Evolutionary conservation across 1,284 basidiomycete genomes (phyloP).

Genomic region (Pseudozyma flocculosa): DNA sequence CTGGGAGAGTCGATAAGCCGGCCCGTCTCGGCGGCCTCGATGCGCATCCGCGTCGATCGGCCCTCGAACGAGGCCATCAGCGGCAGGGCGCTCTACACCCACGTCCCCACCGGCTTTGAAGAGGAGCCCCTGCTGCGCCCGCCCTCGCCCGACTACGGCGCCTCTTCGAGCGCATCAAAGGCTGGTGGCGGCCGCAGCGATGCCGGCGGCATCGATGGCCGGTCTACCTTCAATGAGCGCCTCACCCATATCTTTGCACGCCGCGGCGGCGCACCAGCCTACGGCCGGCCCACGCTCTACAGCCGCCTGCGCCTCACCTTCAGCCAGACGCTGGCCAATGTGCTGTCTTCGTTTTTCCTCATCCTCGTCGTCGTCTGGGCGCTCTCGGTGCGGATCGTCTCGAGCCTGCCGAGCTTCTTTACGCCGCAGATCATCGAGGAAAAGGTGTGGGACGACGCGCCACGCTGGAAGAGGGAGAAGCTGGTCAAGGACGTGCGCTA

Average conservation of each 20-base stretch:
- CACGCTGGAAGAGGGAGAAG: slow-evolving; percentile 61
- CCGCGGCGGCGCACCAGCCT: slow-evolving; percentile 45
- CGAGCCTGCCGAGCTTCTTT: slow-evolving; percentile 32
- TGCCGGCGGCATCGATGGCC: neutral
- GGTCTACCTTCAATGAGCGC: slow-evolving; percentile 6
- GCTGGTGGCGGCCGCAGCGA: neutral
- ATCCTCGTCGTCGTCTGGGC: slow-evolving; percentile 59
- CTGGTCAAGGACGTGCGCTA: slow-evolving; percentile 65
- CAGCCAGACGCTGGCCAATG: slow-evolving; percentile 61
- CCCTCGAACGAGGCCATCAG: slow-evolving; percentile 31
- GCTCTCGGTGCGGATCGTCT: slow-evolving; percentile 40
- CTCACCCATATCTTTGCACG: slow-evolving; percentile 30
- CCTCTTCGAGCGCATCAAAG: too few relatives aligned
- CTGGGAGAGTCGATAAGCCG: slow-evolving; percentile 31
- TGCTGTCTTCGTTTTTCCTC: slow-evolving; percentile 64
- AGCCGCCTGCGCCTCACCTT: slow-evolving; percentile 56
- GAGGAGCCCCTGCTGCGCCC: slow-evolving; percentile 34
- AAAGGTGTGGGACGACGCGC: slow-evolving; percentile 63
- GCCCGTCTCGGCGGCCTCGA: slow-evolving; percentile 40
- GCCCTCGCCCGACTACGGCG: slow-evolving; percentile 7
- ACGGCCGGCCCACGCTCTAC: slow-evolving; percentile 38
- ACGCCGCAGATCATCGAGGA: slow-evolving; percentile 10
- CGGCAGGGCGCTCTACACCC: slow-evolving; percentile 43
- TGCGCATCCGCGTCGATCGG: slow-evolving; percentile 50
- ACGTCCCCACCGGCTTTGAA: slow-evolving; percentile 45